Percentiles rank a stretch among this genome's conserved stretches.
Conservation (phyloP, 2,329 filamentous ascomycete species). For the Arthroderma uncinatum region DNA sequence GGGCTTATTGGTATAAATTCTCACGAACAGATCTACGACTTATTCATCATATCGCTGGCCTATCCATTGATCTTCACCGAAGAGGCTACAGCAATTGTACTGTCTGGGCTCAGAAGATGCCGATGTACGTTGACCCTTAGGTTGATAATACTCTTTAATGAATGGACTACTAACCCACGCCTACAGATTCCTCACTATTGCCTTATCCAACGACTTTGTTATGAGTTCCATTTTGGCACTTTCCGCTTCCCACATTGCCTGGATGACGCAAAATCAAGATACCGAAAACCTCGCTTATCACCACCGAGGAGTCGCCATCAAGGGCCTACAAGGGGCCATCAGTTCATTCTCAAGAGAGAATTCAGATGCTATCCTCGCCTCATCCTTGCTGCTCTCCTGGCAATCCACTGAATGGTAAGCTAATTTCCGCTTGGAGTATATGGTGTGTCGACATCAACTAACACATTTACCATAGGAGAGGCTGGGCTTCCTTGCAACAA, state of each 20-base stretch:
- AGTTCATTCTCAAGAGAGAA: constrained; percentile 72
- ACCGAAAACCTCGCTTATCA: constrained; percentile 83
- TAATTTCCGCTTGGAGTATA: constrained; percentile 10
- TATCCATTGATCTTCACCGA: constrained; percentile 70
- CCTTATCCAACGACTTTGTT: constrained; percentile 71
- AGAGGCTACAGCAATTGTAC: constrained; percentile 74
- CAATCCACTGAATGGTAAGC: constrained; percentile 90
- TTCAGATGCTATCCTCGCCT: constrained; percentile 82
- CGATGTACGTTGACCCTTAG: constrained; percentile 54
- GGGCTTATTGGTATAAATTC: constrained; percentile 60
- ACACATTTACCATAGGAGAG: constrained; percentile 51
- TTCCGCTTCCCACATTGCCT: constrained; percentile 89
- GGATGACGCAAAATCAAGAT: constrained; percentile 72
- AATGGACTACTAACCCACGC: constrained; percentile 21
- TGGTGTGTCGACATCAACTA: constrained; percentile 17
- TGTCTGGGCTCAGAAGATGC: constrained; percentile 85
- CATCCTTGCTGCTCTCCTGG: constrained; percentile 87
- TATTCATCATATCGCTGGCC: constrained; percentile 78
- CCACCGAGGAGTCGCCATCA: constrained; percentile 74
- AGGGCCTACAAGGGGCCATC: constrained; percentile 79
- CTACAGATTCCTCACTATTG: constrained; percentile 65
- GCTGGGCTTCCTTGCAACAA: constrained; percentile 86
- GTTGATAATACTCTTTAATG: not conserved
- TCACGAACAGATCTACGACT: constrained; percentile 70
- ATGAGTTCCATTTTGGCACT: constrained; percentile 89